These are phyloP conservation scores for Candida qinlingensis DNA, from an alignment of 805 yeast genomes.

Conservation along the genomic window DNA sequence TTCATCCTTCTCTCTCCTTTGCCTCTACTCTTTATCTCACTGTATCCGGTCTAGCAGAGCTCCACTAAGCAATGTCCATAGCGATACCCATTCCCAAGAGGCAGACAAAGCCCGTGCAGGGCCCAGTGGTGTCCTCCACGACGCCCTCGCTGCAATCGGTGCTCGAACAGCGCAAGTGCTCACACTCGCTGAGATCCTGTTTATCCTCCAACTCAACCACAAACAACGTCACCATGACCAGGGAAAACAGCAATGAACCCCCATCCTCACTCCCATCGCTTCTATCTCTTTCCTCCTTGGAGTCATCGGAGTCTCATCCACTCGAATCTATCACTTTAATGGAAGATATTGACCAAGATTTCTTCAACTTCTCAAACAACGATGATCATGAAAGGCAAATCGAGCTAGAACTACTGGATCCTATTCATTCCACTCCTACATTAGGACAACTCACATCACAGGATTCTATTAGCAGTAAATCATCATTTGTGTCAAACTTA, in stretches of 20 bases:
- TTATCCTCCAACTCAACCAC: slow-evolving; percentile 1
- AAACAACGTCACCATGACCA: not conserved
- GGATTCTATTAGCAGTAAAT: not conserved
- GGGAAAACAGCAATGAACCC: not conserved
- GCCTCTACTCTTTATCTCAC: too few relatives aligned
- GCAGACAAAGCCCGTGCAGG: not conserved
- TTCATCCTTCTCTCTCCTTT: too few relatives aligned
- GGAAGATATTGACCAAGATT: slow-evolving; percentile 21
- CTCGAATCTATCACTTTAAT: slow-evolving; percentile 14
- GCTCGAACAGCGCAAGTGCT: slow-evolving; percentile 17
- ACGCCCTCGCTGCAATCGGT: slow-evolving; percentile 23
- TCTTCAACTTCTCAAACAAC: slow-evolving; percentile 5
- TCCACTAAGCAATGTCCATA: slow-evolving; percentile 5
- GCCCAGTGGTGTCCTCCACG: slow-evolving; percentile 9
- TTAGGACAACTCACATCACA: not conserved
- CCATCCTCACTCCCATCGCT: slow-evolving; percentile 12
- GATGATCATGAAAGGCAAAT: slow-evolving; percentile 4
- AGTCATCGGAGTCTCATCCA: slow-evolving; percentile 19
- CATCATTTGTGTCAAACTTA: slow-evolving; percentile 21
- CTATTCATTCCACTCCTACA: slow-evolving; percentile 6
- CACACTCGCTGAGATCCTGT: slow-evolving; percentile 8
- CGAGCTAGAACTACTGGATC: slow-evolving; percentile 4
- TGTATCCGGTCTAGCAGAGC: too few relatives aligned
- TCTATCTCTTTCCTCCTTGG: slow-evolving; percentile 10
- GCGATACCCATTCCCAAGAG: slow-evolving; percentile 21